A percentile compares a stretch with the other conserved stretches of the same genome.
phyloP scores from a whole-genome alignment of 257 asterid genomes.

The Avicennia marina region DNA sequence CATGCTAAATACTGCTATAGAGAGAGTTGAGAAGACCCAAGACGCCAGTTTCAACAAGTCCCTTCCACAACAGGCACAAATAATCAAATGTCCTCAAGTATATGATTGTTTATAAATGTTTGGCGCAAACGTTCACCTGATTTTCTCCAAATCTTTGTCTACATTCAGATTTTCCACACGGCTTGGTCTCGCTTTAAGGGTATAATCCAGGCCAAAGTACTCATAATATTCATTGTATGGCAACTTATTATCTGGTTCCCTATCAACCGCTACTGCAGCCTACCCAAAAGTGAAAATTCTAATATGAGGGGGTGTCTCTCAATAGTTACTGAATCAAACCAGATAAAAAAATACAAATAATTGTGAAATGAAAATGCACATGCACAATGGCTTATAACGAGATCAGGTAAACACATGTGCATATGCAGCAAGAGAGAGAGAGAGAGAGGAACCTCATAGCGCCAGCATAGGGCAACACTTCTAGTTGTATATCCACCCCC shows the following conservation, averaged over 20 bases:
- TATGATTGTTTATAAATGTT: not conserved
- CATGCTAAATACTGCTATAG: not conserved
- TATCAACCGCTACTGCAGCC: slow-evolving; percentile 78
- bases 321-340: not conserved
- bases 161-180: slow-evolving; percentile 52
- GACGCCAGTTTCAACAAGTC: not conserved
- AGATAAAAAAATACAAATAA: too few species aligned
- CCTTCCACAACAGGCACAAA: not conserved
- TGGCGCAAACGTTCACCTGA: slow-evolving; percentile 32
- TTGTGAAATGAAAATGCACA: slow-evolving; percentile 11
- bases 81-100: not conserved
- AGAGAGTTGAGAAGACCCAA: not conserved
- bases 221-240: slow-evolving; percentile 70
- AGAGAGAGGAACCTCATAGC: slow-evolving; percentile 40
- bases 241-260: slow-evolving; percentile 62
- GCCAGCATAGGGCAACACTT: slow-evolving; percentile 52
- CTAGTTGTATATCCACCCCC: slow-evolving; percentile 46
- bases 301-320: too few species aligned
- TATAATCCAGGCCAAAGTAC: slow-evolving; percentile 70
- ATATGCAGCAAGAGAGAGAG: not conserved
- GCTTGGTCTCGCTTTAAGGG: slow-evolving; percentile 51
- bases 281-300: slow-evolving; percentile 32
- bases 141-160: slow-evolving; percentile 49
- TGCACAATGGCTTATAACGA: not conserved
- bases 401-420: not conserved